A percentile compares a stretch with the other conserved stretches of the same genome.
phyloP scores from a whole-genome alignment of 768 basidiomycete species.

The Lactarius trivialis region DNA sequence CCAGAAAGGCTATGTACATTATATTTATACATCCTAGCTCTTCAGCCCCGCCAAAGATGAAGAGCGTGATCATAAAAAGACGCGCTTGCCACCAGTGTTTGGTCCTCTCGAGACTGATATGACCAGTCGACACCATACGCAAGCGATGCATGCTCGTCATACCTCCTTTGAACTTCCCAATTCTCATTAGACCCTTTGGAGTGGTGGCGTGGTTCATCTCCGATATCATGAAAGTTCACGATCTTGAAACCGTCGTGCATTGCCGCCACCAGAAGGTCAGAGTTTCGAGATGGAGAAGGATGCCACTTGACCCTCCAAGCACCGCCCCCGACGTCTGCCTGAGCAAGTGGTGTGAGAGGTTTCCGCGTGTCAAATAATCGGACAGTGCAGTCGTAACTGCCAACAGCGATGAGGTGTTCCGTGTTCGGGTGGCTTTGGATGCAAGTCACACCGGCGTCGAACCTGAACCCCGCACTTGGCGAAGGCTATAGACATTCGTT shows the following conservation, averaged over 20 bases:
- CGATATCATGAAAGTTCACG: constrained; percentile 39
- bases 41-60: constrained; percentile 70
- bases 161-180: constrained; percentile 46
- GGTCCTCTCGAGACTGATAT: constrained; percentile 31
- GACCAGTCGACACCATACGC: constrained; percentile 96
- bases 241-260: constrained; percentile 99
- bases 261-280: constrained; percentile 85
- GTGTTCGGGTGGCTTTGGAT: constrained; percentile 78
- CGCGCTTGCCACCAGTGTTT: constrained; percentile 71
- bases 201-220: constrained; percentile 5
- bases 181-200: constrained; percentile 1
- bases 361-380: constrained; percentile 79
- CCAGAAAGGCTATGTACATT: background rate
- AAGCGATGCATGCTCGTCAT: constrained; percentile 72
- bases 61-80: constrained; percentile 93
- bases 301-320: constrained; percentile 98
- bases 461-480: constrained; percentile 41
- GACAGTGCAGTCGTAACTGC: constrained; percentile 84
- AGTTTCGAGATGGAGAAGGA: constrained; percentile 54
- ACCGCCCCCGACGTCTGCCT: constrained; percentile 78
- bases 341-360: constrained; percentile 46
- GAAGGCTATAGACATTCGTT: background rate
- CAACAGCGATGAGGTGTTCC: constrained; percentile 82
- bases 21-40: background rate
- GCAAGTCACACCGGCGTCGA: constrained; percentile 87